phyloP scores from a whole-genome alignment of 257 asterid genomes.

The Nicotiana tabacum region DNA sequence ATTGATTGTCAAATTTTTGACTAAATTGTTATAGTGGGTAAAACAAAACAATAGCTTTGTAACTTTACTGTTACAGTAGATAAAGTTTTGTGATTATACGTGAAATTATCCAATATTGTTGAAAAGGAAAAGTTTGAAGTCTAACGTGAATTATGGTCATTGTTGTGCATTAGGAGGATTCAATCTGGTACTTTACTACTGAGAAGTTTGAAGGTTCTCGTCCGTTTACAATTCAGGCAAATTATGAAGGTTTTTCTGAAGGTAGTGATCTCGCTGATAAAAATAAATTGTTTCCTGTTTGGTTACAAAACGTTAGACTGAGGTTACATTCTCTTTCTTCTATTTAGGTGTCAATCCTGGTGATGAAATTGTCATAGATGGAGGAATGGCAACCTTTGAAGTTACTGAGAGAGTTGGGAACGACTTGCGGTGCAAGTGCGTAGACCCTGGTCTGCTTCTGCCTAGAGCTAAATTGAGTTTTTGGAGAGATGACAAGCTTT shows the following conservation, averaged over 20 bases:
- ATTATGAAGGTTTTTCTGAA: constrained; percentile 66
- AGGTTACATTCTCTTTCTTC: not conserved
- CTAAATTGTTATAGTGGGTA: no score
- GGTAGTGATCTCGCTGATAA: constrained; percentile 29
- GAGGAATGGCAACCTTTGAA: constrained; percentile 85
- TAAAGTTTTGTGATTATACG: not conserved
- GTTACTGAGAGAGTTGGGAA: constrained; percentile 64
- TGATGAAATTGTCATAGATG: constrained; percentile 76
- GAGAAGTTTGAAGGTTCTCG: constrained; percentile 67
- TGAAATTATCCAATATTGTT: not conserved
- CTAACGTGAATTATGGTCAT: not conserved
- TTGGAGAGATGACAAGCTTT: constrained; percentile 79
- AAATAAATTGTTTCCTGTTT: constrained; percentile 1
- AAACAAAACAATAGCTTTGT: not conserved
- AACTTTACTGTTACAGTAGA: not conserved
- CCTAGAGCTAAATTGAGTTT: constrained; percentile 80
- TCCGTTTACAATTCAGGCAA: constrained; percentile 66
- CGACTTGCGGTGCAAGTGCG: constrained; percentile 70
- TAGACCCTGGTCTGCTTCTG: constrained; percentile 68
- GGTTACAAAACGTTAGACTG: not conserved
- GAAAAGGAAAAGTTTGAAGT: not conserved
- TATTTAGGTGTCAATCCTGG: constrained; percentile 57
- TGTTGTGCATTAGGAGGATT: constrained; percentile 50
- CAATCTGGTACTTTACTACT: constrained; percentile 68
- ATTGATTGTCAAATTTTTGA: not conserved